Conservation (phyloP, 768 basidiomycete genomes). For the Boletus huronensis region DNA sequence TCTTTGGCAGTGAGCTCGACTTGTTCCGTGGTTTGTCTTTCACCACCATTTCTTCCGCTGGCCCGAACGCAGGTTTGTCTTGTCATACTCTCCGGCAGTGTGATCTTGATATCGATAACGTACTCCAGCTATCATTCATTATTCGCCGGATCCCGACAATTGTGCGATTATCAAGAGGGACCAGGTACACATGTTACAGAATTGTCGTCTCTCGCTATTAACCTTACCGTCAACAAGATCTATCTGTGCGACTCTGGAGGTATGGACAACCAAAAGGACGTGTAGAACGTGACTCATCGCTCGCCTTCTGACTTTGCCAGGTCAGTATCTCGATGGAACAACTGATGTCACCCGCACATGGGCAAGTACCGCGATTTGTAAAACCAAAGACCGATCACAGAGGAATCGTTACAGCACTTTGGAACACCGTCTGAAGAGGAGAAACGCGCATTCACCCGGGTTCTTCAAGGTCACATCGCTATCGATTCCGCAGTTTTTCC, state of each 20-base stretch:
- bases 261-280: slow-evolving; percentile 18
- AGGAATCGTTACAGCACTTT: slow-evolving; percentile 62
- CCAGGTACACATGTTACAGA: slow-evolving; percentile 42
- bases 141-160: slow-evolving; percentile 70
- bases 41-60: slow-evolving; percentile 86
- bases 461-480: slow-evolving; percentile 87
- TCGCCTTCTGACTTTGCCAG: slow-evolving; percentile 29
- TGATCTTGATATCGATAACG: neutral
- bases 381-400: neutral
- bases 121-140: slow-evolving; percentile 83
- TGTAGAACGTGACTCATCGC: neutral
- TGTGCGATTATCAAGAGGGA: slow-evolving; percentile 75
- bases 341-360: slow-evolving; percentile 92
- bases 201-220: slow-evolving; percentile 18
- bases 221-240: slow-evolving; percentile 45
- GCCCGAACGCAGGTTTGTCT: slow-evolving; percentile 80
- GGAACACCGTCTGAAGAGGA: slow-evolving; percentile 80
- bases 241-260: slow-evolving; percentile 89
- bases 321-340: slow-evolving; percentile 88
- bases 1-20: slow-evolving; percentile 56
- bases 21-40: slow-evolving; percentile 89
- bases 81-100: neutral
- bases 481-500: slow-evolving; percentile 87
- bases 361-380: slow-evolving; percentile 40
- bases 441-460: slow-evolving; percentile 85